Evolutionary conservation across 306 rosid genomes (phyloP), one percentile per base, ranked within the genome.

Genomic region (Herpetospermum pedunculosum): DNA sequence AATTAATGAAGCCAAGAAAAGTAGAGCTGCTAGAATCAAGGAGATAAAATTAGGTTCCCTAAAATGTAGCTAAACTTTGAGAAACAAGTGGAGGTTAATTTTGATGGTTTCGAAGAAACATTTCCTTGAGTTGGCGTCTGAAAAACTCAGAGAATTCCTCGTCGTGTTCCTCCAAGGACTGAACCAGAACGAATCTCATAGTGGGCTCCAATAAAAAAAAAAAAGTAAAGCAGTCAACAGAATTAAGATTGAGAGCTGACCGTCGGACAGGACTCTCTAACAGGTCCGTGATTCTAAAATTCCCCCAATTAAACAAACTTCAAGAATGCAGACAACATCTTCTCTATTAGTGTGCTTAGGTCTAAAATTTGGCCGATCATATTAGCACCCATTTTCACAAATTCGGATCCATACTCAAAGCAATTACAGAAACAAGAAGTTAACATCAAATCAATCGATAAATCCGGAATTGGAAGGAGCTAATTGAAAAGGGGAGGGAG

Each of bases 141-240:
- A 43, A 43, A 68, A 68, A 16, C 73, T 68, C 54, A 35, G 54
- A 68, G 73, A 14, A 43, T 13, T 68, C 50, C 55, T 68, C 73
- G 73, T 68, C 73, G 73, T 43, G 54, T 68, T 68, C 73, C 54
- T 43, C 50, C 32, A 26, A 43, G 54, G 38, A 68, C 54, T 21
- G 30, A 65, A 65, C 34, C 72, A 40, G 32, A 68, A 26, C 25
- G 73, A 68, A 68, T 68, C 73, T 68, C 38, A 26, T 41, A 43
- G 73, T 68, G 73, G 73, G 73, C 54, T 68, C 73, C 73, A 68
- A 67, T 14, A 26, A 68, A 63, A 63, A 65, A 4, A 26, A 68
- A 63, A 63, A 65, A 4, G 50, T 21, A 40, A 65, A 70, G 16
- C 34, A 70, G 57, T 70, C 74, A 46, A 70, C 74, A 70, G 15